phyloP scores from a whole-genome alignment of 306 rosid species.

The Cucurbita maxima region DNA sequence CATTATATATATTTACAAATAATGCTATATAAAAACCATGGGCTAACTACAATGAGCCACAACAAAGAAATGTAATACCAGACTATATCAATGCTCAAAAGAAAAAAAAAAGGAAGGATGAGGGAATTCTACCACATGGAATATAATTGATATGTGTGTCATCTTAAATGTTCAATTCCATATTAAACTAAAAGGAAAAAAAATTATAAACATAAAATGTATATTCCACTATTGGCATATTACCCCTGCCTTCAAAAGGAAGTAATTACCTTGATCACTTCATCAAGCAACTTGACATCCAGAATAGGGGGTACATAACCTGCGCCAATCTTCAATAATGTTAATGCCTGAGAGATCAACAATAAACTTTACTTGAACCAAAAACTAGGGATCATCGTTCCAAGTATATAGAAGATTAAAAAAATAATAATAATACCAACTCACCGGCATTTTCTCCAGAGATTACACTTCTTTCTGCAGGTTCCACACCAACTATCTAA shows the following conservation, averaged over 20 bases:
- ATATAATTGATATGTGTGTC: neutral
- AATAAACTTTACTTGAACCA: conserved; percentile 7
- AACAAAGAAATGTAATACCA: neutral
- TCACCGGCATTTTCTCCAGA: conserved; percentile 73
- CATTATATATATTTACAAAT: neutral
- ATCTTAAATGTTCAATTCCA: neutral
- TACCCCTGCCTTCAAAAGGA: neutral
- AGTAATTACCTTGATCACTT: conserved; percentile 72
- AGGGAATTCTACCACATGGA: neutral
- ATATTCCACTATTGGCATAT: neutral
- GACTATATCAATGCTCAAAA: neutral
- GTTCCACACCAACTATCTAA: conserved; percentile 91
- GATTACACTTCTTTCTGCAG: conserved; percentile 71
- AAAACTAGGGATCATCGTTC: conserved; percentile 7
- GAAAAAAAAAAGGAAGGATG: neutral
- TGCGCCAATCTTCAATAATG: conserved; percentile 21
- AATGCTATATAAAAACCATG: neutral
- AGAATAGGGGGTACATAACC: conserved; percentile 75
- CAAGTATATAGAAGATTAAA: neutral
- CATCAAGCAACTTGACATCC: conserved; percentile 79
- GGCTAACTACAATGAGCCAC: neutral
- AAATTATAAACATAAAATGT: neutral
- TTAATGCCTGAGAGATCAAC: conserved; percentile 6
- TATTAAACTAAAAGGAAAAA: neutral
- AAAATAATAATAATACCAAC: conserved; percentile 4